Conservation (phyloP, 345 rosid species). For the Lepidium africanum region DNA sequence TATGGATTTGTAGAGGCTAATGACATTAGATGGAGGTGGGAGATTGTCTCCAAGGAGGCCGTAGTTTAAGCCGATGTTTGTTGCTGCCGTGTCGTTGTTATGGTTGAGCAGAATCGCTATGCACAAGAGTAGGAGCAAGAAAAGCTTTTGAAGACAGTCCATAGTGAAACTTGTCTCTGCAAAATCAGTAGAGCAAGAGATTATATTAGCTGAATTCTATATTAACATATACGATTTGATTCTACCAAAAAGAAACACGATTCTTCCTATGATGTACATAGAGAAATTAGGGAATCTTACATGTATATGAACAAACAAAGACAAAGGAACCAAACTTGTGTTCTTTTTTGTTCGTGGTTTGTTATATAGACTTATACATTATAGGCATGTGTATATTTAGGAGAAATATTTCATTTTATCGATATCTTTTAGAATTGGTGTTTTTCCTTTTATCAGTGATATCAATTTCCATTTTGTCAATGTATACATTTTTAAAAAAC, state of each 20-base stretch:
- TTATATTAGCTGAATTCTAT: neutral
- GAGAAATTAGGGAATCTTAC: neutral
- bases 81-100: neutral
- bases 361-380: no score
- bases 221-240: neutral
- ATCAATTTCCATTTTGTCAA: no score
- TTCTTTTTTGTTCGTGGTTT: neutral
- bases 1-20: conserved; percentile 26
- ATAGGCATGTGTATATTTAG: no score
- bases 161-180: neutral
- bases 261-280: neutral
- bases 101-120: neutral
- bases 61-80: conserved; percentile 32
- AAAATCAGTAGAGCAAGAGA: neutral
- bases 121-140: neutral
- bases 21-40: conserved; percentile 29
- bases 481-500: no score
- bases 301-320: neutral
- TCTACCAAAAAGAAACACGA: neutral
- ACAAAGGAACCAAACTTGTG: neutral
- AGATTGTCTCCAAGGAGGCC: conserved; percentile 41
- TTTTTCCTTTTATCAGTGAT: no score
- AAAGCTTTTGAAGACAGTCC: neutral
- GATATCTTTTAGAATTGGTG: no score
- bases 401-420: no score